Conservation (phyloP, 202 grass and related monocot species). For the Sporobolus alterniflorus region DNA sequence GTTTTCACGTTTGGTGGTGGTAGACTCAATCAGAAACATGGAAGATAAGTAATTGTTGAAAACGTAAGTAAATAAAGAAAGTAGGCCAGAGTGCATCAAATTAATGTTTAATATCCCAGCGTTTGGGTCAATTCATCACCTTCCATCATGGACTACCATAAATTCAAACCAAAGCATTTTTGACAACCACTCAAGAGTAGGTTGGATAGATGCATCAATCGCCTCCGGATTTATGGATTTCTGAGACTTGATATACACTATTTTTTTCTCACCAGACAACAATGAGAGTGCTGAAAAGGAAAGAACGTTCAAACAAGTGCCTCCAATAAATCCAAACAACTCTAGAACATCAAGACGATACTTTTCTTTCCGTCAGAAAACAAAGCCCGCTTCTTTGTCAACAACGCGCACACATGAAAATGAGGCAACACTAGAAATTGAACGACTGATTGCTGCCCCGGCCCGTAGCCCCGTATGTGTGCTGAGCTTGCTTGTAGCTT, state of each 20-base stretch:
- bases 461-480: not conserved
- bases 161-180: constrained; percentile 20
- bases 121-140: constrained; percentile 20
- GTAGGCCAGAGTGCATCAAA: constrained; percentile 2
- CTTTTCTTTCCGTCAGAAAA: constrained; percentile 30
- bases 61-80: not conserved
- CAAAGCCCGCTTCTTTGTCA: constrained; percentile 40
- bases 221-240: not conserved
- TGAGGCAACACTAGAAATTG: constrained; percentile 32
- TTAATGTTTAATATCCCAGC: constrained; percentile 19
- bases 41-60: not conserved
- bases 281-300: constrained; percentile 47
- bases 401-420: constrained; percentile 51
- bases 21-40: constrained; percentile 16
- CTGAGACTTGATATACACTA: not conserved
- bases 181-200: constrained; percentile 34
- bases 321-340: constrained; percentile 34
- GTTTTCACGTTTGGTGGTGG: constrained; percentile 18
- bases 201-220: constrained; percentile 39
- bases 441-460: constrained; percentile 18
- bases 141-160: constrained; percentile 22
- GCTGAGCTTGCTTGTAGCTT: not conserved
- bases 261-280: constrained; percentile 27
- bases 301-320: constrained; percentile 31
- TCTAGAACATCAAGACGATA: constrained; percentile 33